Conservation (phyloP, 176 grass and related monocot species). For the Aegilops speltoides region DNA sequence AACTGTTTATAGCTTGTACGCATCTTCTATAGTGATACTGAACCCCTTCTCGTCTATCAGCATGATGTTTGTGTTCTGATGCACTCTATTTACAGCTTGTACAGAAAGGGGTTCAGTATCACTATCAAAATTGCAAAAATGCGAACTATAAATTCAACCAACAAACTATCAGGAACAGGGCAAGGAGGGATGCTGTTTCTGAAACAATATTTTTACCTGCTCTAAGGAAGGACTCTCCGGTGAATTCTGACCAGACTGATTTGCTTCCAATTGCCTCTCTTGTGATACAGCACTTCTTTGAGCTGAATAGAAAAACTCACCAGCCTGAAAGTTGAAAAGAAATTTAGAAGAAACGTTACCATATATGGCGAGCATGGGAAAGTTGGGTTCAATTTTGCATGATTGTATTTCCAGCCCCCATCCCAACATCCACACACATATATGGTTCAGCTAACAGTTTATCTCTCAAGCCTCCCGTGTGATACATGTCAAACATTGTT, state of each 20-base stretch:
- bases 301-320: conserved; percentile 75
- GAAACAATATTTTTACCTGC: conserved; percentile 53
- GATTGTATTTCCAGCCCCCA: neutral
- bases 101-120: too few species aligned
- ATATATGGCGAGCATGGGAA: neutral
- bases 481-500: neutral
- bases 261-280: conserved; percentile 63
- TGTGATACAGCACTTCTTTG: conserved; percentile 78
- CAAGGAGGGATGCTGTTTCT: neutral
- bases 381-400: neutral
- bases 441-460: neutral
- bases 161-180: conserved; percentile 23
- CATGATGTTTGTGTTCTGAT: too few species aligned
- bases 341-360: neutral
- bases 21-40: too few species aligned
- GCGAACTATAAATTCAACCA: conserved; percentile 32
- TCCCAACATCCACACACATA: neutral
- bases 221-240: conserved; percentile 73
- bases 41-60: too few species aligned
- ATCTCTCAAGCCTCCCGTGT: neutral
- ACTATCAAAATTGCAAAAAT: too few species aligned
- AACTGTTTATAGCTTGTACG: too few species aligned
- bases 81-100: too few species aligned
- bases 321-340: conserved; percentile 55
- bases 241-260: conserved; percentile 59